Conservation (phyloP, 495 filamentous ascomycete genomes). For the Wilcoxina mikolae region DNA sequence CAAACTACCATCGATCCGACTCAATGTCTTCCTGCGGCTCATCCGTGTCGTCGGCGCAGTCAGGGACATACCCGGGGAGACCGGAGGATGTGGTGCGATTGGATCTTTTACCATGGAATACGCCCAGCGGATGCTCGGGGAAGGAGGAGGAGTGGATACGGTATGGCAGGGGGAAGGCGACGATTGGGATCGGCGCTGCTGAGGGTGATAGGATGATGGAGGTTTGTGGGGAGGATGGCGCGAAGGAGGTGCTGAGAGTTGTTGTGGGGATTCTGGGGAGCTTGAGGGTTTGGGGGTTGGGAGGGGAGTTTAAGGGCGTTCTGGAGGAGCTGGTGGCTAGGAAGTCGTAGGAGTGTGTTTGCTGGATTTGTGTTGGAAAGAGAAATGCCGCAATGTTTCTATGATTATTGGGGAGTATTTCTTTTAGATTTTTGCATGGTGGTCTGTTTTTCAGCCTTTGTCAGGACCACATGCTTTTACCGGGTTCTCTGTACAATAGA, state of each 20-base stretch:
- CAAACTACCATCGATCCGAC: constrained; percentile 12
- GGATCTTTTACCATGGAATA: constrained; percentile 23
- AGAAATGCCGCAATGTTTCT: too few species aligned
- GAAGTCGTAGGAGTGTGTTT: constrained; percentile 1
- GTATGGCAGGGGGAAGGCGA: constrained; percentile 23
- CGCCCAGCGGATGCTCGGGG: neutral
- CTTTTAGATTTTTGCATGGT: too few species aligned
- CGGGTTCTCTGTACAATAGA: too few species aligned
- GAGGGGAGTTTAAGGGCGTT: constrained; percentile 27
- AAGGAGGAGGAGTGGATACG: constrained; percentile 24
- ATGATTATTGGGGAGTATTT: too few species aligned
- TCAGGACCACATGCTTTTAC: too few species aligned
- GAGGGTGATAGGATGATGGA: constrained; percentile 24
- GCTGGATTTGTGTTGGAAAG: too few species aligned
- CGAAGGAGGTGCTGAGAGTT: constrained; percentile 24
- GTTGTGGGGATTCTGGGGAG: constrained; percentile 26
- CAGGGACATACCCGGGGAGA: neutral
- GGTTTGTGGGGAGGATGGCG: constrained; percentile 23
- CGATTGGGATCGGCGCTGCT: constrained; percentile 20
- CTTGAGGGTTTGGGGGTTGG: constrained; percentile 27
- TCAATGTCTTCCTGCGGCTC: neutral
- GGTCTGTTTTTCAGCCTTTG: too few species aligned
- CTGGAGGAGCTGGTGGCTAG: constrained; percentile 24
- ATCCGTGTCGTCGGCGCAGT: neutral
- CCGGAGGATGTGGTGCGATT: constrained; percentile 22